Base-by-base conservation (phyloP, 2,329 filamentous ascomycete species). In the Colletotrichum limetticola region DNA sequence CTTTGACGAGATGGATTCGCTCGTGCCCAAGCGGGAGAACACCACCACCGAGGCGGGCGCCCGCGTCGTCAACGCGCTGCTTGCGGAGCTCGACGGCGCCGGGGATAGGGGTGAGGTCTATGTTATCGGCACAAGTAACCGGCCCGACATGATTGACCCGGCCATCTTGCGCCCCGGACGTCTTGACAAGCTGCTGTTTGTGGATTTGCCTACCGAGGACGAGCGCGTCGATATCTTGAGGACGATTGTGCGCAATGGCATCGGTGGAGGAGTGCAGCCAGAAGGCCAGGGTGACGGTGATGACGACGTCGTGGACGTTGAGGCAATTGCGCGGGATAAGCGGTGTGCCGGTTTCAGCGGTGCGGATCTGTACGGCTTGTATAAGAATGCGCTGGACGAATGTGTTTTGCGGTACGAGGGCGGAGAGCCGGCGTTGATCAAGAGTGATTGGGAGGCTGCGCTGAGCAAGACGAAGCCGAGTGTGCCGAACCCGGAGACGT, bases 91-190 rank as follows among this genome's bases (percentile, higher is more conserved):
- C 1, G 97, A 99, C 79, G 97, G 97, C 63, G 89, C 97, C 7
- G 91, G 89, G 74, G 92, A 90, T 76, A 91, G 97, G 49, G 89
- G 91, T 59, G 96, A 96, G 19, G 95, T 99, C 75, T 98, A 97
- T 82, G 93, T 99, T 19, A 95, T 99, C 71, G 97, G 94, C 28
- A 97, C 97, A 0, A 98, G 97, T 2, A 99, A 99, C 82, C 87
- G 97, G 0, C 96, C 96, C 0, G 96, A 98, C 79, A 97, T 98
- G 85, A 98, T 99, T 76, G 97, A 99, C 80, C 92, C 94, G 1
- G 97, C 97, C 1, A 97, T 99, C 91, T 89, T 98, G 12, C 92
- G 97, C 1, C 96, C 97, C 0, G 97, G 97, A 0, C 92, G 97
- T 30, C 88, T 99, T 1, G 96, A 95, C 75, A 96, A 93, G 0